Conservation (phyloP, 2,329 filamentous ascomycete species). For the Stagonosporopsis tanaceti region DNA sequence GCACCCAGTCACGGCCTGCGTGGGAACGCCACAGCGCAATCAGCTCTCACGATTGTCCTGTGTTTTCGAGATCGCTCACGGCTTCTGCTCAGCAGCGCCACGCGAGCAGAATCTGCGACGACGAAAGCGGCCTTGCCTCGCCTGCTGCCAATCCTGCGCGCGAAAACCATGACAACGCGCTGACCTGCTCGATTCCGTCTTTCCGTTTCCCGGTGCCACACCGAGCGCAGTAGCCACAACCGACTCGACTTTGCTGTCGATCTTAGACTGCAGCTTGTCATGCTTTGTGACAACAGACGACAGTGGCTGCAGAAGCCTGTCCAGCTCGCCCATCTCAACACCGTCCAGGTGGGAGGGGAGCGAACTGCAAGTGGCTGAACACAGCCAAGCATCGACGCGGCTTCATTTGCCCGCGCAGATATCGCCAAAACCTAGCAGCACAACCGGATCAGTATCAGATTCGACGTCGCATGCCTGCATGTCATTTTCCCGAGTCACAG, state of each 20-base stretch:
- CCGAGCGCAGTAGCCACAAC: background rate
- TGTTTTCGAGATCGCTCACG: too few relatives aligned
- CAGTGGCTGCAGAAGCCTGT: too few relatives aligned
- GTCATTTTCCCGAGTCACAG: slow-evolving; percentile 1
- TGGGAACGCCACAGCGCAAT: slow-evolving; percentile 7
- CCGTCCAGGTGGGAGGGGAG: too few relatives aligned
- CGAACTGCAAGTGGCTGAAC: background rate
- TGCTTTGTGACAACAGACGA: too few relatives aligned
- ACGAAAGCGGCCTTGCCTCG: too few relatives aligned
- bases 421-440: too few relatives aligned
- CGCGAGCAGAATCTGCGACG: too few relatives aligned
- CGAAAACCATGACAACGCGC: background rate
- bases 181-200: slow-evolving; percentile 8
- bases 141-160: slow-evolving; percentile 2
- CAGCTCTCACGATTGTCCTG: background rate
- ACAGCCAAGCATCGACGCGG: background rate
- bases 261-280: too few relatives aligned
- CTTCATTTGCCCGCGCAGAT: background rate
- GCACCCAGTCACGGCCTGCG: background rate
- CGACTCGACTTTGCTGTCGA: background rate
- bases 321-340: too few relatives aligned
- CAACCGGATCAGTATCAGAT: slow-evolving; percentile 2
- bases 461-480: background rate
- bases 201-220: slow-evolving; percentile 11
- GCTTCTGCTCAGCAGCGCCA: too few relatives aligned